These are phyloP conservation scores for Coccomyxa sp. DNA, from an alignment of 139 green algal genomes.

Conservation along the genomic window DNA sequence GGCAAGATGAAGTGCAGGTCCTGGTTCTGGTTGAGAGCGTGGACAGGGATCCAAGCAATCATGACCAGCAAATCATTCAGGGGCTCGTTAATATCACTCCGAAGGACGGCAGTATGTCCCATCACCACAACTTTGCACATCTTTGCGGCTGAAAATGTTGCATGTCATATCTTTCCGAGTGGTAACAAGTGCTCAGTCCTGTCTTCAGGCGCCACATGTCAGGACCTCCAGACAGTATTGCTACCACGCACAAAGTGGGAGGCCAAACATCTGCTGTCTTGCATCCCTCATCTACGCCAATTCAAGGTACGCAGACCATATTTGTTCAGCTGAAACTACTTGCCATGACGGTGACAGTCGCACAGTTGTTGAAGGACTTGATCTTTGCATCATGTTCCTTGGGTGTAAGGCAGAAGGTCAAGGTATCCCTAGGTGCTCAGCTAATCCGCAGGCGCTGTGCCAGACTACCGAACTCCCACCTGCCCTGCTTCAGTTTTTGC, in stretches of 20 bases:
- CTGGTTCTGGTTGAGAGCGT: not conserved
- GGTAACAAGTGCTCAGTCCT: not conserved
- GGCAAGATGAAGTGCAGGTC: not conserved
- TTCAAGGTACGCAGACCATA: conserved; percentile 26
- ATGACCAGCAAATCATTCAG: not conserved
- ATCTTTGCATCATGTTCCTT: conserved; percentile 10
- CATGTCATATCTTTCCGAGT: not conserved
- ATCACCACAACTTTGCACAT: not conserved
- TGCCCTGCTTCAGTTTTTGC: conserved; percentile 14
- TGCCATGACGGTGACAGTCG: not conserved
- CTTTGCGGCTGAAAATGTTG: not conserved
- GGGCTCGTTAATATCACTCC: not conserved
- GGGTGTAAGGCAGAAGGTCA: not conserved
- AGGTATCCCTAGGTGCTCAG: not conserved
- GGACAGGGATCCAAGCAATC: not conserved
- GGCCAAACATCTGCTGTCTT: conserved; percentile 34
- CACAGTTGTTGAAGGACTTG: not conserved
- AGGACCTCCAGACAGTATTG: not conserved
- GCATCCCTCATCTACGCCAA: conserved; percentile 62
- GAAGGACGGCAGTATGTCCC: not conserved
- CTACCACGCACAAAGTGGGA: conserved; percentile 23
- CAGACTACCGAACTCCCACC: conserved; percentile 9
- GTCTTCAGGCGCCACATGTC: not conserved
- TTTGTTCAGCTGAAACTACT: not conserved
- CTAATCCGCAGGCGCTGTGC: conserved; percentile 15